phyloP scores from a whole-genome alignment of 2,329 filamentous ascomycete genomes.

The Paraphoma sp. region DNA sequence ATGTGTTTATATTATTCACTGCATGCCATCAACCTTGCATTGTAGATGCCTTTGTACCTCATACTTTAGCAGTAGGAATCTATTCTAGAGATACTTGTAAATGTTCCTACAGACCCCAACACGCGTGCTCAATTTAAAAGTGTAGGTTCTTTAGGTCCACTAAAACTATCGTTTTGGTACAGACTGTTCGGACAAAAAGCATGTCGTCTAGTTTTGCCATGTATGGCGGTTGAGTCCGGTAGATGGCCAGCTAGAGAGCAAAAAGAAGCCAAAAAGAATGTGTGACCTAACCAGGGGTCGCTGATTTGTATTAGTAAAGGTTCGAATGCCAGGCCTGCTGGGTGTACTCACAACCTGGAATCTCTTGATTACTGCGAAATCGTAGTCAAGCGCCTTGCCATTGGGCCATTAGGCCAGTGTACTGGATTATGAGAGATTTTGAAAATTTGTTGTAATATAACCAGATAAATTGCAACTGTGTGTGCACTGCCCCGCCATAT shows the following conservation, averaged over 20 bases:
- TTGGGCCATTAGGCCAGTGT: slow-evolving; percentile 55
- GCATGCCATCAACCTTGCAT: too few relatives aligned
- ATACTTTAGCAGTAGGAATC: too few relatives aligned
- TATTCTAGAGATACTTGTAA: too few relatives aligned
- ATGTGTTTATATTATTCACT: not conserved
- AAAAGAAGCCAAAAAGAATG: slow-evolving; percentile 5
- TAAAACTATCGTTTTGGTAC: too few relatives aligned
- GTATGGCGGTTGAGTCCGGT: too few relatives aligned
- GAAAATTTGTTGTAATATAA: not conserved
- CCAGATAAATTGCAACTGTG: not conserved
- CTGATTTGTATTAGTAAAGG: too few relatives aligned
- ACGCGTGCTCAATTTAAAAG: too few relatives aligned
- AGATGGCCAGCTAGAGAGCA: not conserved
- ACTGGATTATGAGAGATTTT: not conserved
- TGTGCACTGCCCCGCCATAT: not conserved
- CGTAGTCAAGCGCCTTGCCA: slow-evolving; percentile 65
- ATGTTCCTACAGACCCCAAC: too few relatives aligned
- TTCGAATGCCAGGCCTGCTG: too few relatives aligned
- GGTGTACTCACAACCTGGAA: too few relatives aligned
- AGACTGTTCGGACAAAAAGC: not conserved
- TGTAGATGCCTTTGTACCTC: too few relatives aligned
- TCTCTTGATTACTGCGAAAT: slow-evolving; percentile 39
- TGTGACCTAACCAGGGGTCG: slow-evolving; percentile 27
- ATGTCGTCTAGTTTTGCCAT: not conserved
- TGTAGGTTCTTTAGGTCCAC: too few relatives aligned